Conservation (phyloP, 192 early-diverging fungal genomes). For the Geranomyces michiganensis region DNA sequence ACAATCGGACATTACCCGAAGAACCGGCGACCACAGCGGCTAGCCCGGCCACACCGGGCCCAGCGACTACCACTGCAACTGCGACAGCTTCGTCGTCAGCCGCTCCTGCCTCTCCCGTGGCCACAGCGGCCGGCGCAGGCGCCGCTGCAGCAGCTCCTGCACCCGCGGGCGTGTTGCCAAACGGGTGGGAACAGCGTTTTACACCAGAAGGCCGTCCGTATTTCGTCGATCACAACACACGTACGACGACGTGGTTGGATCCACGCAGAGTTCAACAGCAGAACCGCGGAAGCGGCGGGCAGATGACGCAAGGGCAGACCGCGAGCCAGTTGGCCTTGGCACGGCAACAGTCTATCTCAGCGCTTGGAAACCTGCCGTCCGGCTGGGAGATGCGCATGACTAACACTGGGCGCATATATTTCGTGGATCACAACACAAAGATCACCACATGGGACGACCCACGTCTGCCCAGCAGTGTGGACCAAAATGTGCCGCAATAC, state of each 20-base stretch:
- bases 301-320: conserved; percentile 55
- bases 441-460: conserved; percentile 98
- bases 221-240: conserved; percentile 99
- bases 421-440: conserved; percentile 98
- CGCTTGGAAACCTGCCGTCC: conserved; percentile 88
- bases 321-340: conserved; percentile 54
- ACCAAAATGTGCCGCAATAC: conserved; percentile 93
- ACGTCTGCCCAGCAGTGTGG: conserved; percentile 53
- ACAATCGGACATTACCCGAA: conserved; percentile 82
- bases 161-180: conserved; percentile 72
- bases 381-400: conserved; percentile 99
- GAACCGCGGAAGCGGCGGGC: conserved; percentile 55
- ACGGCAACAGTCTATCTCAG: conserved; percentile 72
- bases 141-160: conserved; percentile 31
- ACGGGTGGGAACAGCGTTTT: conserved; percentile 56
- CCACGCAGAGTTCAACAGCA: conserved; percentile 58
- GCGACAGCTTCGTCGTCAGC: neutral
- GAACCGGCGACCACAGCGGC: conserved; percentile 32
- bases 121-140: conserved; percentile 30
- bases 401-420: conserved; percentile 91
- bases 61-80: conserved; percentile 17
- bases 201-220: conserved; percentile 81
- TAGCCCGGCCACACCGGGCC: neutral
- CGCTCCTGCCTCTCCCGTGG: conserved; percentile 11
- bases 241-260: conserved; percentile 96